Evolutionary conservation across 371 early-diverging fungal species (phyloP).

Genomic region (Lichtheimia hyalospora): DNA sequence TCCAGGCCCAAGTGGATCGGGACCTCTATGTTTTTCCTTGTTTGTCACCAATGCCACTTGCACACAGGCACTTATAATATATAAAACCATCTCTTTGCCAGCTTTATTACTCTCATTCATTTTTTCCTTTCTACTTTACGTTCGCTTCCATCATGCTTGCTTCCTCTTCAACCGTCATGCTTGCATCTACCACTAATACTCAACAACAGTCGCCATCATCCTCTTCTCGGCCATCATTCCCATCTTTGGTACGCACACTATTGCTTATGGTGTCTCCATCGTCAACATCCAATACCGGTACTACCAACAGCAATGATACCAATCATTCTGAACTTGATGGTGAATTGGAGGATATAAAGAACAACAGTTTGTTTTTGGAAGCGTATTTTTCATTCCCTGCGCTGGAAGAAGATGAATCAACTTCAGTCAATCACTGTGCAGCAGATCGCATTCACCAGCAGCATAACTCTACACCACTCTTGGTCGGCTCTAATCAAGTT

Average conservation of each 20-base stretch:
- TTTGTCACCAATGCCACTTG: too few species aligned
- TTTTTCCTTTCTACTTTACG: too few species aligned
- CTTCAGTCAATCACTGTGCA: slow-evolving; percentile 6
- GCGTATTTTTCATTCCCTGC: slow-evolving; percentile 22
- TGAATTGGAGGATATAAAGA: neutral
- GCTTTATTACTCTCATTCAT: too few species aligned
- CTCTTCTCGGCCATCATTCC: slow-evolving; percentile 11
- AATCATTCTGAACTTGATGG: neutral
- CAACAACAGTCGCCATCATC: neutral
- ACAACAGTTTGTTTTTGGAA: slow-evolving; percentile 16
- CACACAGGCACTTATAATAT: too few species aligned
- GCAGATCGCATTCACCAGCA: neutral
- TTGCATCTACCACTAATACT: slow-evolving; percentile 9
- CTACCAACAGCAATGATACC: neutral
- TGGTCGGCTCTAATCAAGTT: too few species aligned
- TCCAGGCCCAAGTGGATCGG: too few species aligned
- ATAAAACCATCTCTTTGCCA: too few species aligned
- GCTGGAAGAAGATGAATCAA: slow-evolving; percentile 20
- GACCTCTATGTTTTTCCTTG: too few species aligned
- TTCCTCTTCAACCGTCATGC: slow-evolving; percentile 5
- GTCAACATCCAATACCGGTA: slow-evolving; percentile 1
- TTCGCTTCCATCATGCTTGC: neutral
- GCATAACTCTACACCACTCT: too few species aligned
- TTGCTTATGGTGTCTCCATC: slow-evolving; percentile 15
- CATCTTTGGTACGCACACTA: slow-evolving; percentile 17